Percentiles rank a stretch among this genome's conserved stretches.
Evolutionary conservation across 2,329 filamentous ascomycete genomes (phyloP).

Genomic region (Botryotinia narcissicola): DNA sequence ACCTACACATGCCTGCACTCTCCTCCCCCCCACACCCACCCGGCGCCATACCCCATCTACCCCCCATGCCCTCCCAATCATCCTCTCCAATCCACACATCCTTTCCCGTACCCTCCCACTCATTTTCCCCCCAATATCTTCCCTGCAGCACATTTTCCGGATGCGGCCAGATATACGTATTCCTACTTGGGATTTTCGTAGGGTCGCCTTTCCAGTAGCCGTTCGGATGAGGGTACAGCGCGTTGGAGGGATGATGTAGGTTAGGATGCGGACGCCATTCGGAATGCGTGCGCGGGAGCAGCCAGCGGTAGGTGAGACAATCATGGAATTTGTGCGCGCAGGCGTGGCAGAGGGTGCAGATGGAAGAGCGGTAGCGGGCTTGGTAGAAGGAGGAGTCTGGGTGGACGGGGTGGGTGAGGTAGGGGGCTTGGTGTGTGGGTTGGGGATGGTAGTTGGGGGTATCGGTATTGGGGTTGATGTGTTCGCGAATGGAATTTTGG

Average conservation of each 20-base stretch:
- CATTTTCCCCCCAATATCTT: neutral
- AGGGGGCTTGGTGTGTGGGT: neutral
- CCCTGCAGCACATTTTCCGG: neutral
- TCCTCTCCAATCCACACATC: neutral
- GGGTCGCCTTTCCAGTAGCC: neutral
- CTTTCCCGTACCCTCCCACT: neutral
- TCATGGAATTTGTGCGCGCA: neutral
- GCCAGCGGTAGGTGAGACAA: neutral
- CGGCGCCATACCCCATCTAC: neutral
- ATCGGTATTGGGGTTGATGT: neutral
- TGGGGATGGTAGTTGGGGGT: neutral
- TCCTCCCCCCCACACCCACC: neutral
- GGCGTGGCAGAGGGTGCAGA: neutral
- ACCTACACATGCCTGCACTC: neutral
- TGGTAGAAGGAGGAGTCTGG: neutral
- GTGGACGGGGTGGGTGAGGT: neutral
- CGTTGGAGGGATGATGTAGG: neutral
- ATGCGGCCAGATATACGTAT: neutral
- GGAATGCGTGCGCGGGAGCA: neutral
- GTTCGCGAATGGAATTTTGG: neutral
- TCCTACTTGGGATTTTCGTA: accelerated
- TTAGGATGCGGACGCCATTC: neutral
- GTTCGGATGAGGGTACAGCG: neutral
- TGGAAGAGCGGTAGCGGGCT: neutral
- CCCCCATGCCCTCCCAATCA: neutral